Percentiles rank a stretch among this genome's conserved stretches.
Evolutionary conservation across 768 basidiomycete genomes (phyloP).

Genomic region (Mycena epipterygia): DNA sequence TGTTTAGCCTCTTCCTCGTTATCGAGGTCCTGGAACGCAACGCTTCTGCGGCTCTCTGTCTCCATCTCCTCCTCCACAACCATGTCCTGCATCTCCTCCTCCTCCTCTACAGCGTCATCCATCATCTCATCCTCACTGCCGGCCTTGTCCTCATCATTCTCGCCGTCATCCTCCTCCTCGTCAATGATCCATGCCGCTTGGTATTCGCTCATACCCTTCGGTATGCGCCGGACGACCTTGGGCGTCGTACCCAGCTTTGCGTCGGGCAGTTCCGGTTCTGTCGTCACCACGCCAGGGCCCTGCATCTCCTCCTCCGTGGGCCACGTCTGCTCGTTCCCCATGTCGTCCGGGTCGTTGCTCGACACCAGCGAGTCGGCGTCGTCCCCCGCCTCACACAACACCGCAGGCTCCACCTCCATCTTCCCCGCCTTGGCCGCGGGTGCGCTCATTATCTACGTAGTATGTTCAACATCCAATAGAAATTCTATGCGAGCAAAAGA

Average conservation of each 20-base stretch:
- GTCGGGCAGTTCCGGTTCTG: constrained; percentile 64
- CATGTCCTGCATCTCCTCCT: constrained; percentile 74
- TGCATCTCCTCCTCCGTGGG: constrained; percentile 97
- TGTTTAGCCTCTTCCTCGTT: constrained; percentile 89
- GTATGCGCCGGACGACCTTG: constrained; percentile 83
- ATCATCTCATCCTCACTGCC: constrained; percentile 54
- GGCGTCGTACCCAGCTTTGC: constrained; percentile 83
- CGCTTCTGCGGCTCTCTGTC: constrained; percentile 63
- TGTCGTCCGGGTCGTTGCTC: constrained; percentile 88
- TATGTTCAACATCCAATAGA: background rate
- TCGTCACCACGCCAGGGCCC: constrained; percentile 46
- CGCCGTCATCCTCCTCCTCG: constrained; percentile 76
- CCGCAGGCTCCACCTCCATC: constrained; percentile 79
- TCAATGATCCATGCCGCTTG: constrained; percentile 98
- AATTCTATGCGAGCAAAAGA: constrained; percentile 34
- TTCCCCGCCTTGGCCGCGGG: constrained; percentile 57
- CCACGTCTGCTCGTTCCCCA: constrained; percentile 98
- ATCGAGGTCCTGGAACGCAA: constrained; percentile 82
- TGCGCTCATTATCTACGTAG: constrained; percentile 77
- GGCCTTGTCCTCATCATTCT: constrained; percentile 57
- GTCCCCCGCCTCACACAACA: constrained; percentile 75
- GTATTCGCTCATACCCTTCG: constrained; percentile 97
- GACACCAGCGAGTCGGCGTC: constrained; percentile 90
- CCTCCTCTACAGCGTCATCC: constrained; percentile 60
- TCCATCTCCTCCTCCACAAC: constrained; percentile 72